A percentile compares a stretch with the other conserved stretches of the same genome.
Conservation (phyloP, 192 early-diverging fungal genomes). For the Rhizophlyctis rosea region DNA sequence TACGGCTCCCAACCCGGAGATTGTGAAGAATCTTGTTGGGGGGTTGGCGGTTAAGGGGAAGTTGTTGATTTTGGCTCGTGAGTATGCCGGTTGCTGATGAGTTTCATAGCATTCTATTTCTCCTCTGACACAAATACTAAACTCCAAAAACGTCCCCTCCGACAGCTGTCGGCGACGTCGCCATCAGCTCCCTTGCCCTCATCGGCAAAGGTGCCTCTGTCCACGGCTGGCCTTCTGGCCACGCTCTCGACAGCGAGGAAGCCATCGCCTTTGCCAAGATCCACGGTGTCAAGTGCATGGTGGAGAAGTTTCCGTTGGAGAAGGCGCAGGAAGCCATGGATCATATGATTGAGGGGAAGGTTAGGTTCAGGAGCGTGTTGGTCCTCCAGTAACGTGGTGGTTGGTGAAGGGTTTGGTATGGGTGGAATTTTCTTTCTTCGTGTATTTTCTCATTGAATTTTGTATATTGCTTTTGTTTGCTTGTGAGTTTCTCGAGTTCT, state of each 20-base stretch:
- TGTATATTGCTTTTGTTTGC: too few relatives aligned
- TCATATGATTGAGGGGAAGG: constrained; percentile 22
- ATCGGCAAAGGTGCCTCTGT: constrained; percentile 20
- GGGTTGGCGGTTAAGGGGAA: constrained; percentile 31
- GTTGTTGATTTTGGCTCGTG: constrained; percentile 29
- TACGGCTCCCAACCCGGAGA: constrained; percentile 19
- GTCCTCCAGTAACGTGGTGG: constrained; percentile 19
- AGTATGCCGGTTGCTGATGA: too few relatives aligned
- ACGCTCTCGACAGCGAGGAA: constrained; percentile 29
- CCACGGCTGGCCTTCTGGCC: constrained; percentile 22
- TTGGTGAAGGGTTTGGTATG: too few relatives aligned
- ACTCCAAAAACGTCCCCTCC: too few relatives aligned
- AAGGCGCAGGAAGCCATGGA: constrained; percentile 21
- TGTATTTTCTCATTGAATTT: too few relatives aligned
- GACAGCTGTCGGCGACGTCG: constrained; percentile 11
- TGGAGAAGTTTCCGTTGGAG: constrained; percentile 14
- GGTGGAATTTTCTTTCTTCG: too few relatives aligned
- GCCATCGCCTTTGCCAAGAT: constrained; percentile 17
- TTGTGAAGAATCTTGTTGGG: constrained; percentile 8
- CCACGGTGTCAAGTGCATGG: constrained; percentile 14
- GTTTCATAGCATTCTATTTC: too few relatives aligned
- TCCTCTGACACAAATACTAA: constrained; percentile 13
- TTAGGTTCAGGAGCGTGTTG: constrained; percentile 24
- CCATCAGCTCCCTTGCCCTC: constrained; percentile 16
- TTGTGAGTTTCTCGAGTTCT: too few relatives aligned